A percentile compares a stretch with the other conserved stretches of the same genome.
phyloP scores from a whole-genome alignment of 345 rosid species.

The Carallia pectinifolia region DNA sequence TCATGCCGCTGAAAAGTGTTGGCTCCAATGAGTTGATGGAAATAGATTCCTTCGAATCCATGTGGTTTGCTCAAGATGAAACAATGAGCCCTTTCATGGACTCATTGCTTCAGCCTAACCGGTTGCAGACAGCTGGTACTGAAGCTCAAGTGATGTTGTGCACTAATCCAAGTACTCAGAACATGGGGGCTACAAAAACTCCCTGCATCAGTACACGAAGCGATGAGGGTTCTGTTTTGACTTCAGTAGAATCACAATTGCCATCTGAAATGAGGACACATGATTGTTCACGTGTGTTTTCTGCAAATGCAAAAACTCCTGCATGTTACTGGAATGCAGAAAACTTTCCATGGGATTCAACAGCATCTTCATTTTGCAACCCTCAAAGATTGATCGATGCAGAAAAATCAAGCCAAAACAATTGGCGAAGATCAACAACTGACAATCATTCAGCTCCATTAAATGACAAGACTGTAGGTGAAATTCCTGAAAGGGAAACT shows the following conservation, averaged over 20 bases:
- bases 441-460: constrained; percentile 14
- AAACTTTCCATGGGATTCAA: constrained; percentile 12
- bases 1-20: constrained; percentile 36
- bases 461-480: constrained; percentile 7
- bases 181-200: constrained; percentile 16
- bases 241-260: constrained; percentile 33
- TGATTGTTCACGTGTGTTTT: neutral
- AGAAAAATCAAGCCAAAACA: constrained; percentile 10
- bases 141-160: constrained; percentile 20
- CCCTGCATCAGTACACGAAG: constrained; percentile 42
- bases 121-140: neutral
- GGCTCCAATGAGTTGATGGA: constrained; percentile 41
- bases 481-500: constrained; percentile 26
- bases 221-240: constrained; percentile 42
- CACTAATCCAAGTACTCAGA: constrained; percentile 1
- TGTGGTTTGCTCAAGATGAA: constrained; percentile 16
- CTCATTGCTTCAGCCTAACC: constrained; percentile 3
- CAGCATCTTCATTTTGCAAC: constrained; percentile 11
- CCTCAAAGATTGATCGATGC: constrained; percentile 18
- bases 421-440: constrained; percentile 13
- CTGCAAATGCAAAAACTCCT: constrained; percentile 10
- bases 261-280: constrained; percentile 18
- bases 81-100: constrained; percentile 17
- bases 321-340: neutral
- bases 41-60: constrained; percentile 22